Evolutionary conservation across 1,284 basidiomycete genomes (phyloP).

Genomic region (Ganoderma meredithae): DNA sequence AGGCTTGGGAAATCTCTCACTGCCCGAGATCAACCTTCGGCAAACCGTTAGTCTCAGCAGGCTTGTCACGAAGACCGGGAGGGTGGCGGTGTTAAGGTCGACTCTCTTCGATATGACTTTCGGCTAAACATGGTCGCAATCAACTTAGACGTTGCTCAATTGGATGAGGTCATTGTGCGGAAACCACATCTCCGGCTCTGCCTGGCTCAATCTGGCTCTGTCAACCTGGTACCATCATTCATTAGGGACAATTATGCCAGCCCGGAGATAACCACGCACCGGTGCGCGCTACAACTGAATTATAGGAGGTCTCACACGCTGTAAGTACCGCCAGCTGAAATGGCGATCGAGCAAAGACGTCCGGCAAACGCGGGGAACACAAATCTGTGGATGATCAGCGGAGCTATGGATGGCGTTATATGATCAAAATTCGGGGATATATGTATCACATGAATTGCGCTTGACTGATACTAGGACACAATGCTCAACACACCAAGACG

Average conservation of each 20-base stretch:
- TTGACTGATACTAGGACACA: slow-evolving; percentile 35
- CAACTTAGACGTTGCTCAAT: neutral
- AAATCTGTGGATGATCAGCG: neutral
- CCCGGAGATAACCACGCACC: neutral
- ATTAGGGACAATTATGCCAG: neutral
- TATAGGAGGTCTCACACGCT: neutral
- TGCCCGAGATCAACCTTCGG: neutral
- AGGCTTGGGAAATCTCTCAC: neutral
- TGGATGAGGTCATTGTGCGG: slow-evolving; percentile 1
- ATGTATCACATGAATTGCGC: slow-evolving; percentile 15
- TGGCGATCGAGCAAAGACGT: neutral
- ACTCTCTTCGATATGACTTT: neutral
- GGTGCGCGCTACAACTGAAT: neutral
- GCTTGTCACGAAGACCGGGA: neutral
- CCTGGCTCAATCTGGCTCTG: neutral
- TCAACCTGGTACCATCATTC: neutral
- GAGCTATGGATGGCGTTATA: neutral
- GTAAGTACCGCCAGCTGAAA: neutral
- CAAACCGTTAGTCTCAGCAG: neutral
- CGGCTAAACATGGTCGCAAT: neutral
- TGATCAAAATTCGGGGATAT: neutral
- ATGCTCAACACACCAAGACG: slow-evolving; percentile 31
- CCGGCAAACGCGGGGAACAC: neutral
- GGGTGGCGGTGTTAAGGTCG: neutral
- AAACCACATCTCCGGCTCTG: neutral